Conservation (phyloP, 306 rosid species). For the Lotus japonicus region DNA sequence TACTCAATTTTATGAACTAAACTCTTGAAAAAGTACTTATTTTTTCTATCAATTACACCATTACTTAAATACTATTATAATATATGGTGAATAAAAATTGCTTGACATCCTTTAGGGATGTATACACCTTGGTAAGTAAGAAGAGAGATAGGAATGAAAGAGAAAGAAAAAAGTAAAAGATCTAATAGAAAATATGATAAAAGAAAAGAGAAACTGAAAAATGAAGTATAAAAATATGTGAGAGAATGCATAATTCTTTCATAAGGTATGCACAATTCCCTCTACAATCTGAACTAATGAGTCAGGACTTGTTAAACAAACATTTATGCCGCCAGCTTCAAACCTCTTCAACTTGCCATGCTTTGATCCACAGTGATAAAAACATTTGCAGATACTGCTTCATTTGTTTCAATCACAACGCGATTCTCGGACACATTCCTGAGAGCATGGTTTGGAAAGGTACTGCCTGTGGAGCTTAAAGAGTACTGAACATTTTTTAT, state of each 20-base stretch:
- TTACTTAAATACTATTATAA: not conserved
- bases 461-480: constrained; percentile 15
- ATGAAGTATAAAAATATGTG: too few species aligned
- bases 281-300: not conserved
- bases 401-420: constrained; percentile 53
- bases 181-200: not conserved
- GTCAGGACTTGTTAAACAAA: not conserved
- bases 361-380: constrained; percentile 65
- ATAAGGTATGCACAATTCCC: constrained; percentile 33
- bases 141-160: too few species aligned
- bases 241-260: too few species aligned
- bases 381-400: constrained; percentile 40
- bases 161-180: too few species aligned
- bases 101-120: too few species aligned
- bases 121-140: too few species aligned
- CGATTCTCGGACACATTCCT: constrained; percentile 56
- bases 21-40: not conserved
- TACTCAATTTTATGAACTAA: too few species aligned
- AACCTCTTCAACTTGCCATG: constrained; percentile 12
- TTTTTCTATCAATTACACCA: not conserved
- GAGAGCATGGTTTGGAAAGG: constrained; percentile 52
- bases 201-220: constrained; percentile 4
- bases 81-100: too few species aligned
- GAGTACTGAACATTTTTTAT: constrained; percentile 77
- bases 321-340: constrained; percentile 5